Base-by-base conservation (phyloP, 1,139 yeast genomes). In the Candida pseudoviswanathii region DNA sequence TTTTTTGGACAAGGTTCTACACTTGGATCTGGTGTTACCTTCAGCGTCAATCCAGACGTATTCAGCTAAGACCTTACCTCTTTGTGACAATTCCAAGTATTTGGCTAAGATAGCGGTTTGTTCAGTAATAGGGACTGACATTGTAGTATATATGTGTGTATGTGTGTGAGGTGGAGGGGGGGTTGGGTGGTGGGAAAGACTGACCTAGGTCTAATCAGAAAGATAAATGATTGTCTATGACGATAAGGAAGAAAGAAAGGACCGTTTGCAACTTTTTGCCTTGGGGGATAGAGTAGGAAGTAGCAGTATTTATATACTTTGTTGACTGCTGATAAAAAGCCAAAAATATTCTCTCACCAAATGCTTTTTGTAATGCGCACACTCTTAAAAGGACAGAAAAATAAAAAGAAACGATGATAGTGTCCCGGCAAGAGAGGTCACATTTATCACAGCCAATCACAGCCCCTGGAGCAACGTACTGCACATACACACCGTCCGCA, bases 41-140 rank as follows among this genome's bases (percentile, higher is more conserved):
- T 88, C 82, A 60, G 97, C 89, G 70, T 94, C 99, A 62, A 94
- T 86, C 99, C 99, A 94, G 71, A 94, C 86, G 78, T 94, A 94
- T 76, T 94, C 99, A 58, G 99, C 99, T 60, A 94, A 80, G 57
- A 92, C 79, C 66, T 80, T 82, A 56, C 96, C 97, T 64, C 84
- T 80, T 79, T 92, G 98, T 68, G 86, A 86, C 62, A 94, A 82
- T 61, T 82, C 87, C 58, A 88, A 70, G 68, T 94, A 94, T 74
- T 92, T 92, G 65, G 85, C 81, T 65, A 92, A 80, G 53, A 86
- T 84, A 56, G 86, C 80, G 51, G 92, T 84, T 75, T 86, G 85
- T 78, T 86, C 90, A 56, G 82, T 73, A 55, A 80, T 67, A 47
- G 78, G 67, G 59, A 76, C 73, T 77, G 73, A 71, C 54, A 54